Conservation (phyloP, 805 yeast genomes). For the Ogataea saltuana region DNA sequence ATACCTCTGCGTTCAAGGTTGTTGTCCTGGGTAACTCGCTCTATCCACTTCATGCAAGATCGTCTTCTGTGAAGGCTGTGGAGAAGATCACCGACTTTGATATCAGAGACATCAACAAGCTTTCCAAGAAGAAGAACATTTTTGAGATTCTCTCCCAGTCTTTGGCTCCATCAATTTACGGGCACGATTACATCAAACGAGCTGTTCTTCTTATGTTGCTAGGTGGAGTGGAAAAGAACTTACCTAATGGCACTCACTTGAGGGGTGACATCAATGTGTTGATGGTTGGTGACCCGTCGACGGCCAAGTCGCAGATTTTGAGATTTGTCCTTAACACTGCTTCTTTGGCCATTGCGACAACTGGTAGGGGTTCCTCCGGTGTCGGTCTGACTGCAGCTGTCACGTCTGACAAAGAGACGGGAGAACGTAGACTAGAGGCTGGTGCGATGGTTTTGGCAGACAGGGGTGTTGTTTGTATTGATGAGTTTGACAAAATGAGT, state of each 20-base stretch:
- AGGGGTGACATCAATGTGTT: constrained; percentile 96
- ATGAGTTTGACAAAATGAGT: constrained; percentile 98
- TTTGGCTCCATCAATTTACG: constrained; percentile 94
- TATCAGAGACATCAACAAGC: constrained; percentile 78
- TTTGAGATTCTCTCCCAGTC: constrained; percentile 82
- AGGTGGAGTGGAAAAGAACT: constrained; percentile 93
- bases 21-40: constrained; percentile 87
- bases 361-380: constrained; percentile 99
- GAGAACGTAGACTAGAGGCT: constrained; percentile 94
- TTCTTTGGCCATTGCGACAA: constrained; percentile 92
- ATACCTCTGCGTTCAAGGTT: constrained; percentile 71
- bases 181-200: constrained; percentile 85
- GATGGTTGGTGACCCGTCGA: constrained; percentile 98
- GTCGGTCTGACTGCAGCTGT: constrained; percentile 99
- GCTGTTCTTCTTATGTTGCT: constrained; percentile 88
- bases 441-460: constrained; percentile 99
- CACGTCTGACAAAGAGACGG: constrained; percentile 93
- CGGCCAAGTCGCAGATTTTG: constrained; percentile 95
- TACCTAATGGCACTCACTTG: constrained; percentile 92
- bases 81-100: constrained; percentile 78
- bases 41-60: constrained; percentile 84
- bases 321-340: constrained; percentile 96
- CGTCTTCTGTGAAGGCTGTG: constrained; percentile 64
- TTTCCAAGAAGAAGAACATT: constrained; percentile 68
- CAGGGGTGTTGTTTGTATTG: constrained; percentile 96